Conservation (phyloP, 345 rosid genomes). For the Acer campestre region DNA sequence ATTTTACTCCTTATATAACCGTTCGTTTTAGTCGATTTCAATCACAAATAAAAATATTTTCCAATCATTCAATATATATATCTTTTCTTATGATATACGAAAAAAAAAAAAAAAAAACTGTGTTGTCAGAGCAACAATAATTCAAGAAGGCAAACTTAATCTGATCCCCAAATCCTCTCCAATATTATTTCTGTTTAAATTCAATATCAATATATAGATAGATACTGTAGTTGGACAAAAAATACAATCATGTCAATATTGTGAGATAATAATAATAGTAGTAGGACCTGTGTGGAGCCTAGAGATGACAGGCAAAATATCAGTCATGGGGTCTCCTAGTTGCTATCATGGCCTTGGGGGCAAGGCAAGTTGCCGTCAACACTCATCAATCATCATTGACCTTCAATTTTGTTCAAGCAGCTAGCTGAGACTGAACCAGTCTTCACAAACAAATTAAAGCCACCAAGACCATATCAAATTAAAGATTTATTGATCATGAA, state of each 20-base stretch:
- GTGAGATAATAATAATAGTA: background rate
- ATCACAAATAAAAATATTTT: no score
- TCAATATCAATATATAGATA: background rate
- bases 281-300: conserved; percentile 3
- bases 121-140: no score
- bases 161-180: background rate
- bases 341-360: conserved; percentile 29
- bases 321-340: conserved; percentile 25
- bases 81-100: background rate
- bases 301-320: conserved; percentile 12
- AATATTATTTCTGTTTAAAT: background rate
- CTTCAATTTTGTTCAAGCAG: background rate
- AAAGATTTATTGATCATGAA: background rate
- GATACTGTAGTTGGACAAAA: no score
- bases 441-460: background rate
- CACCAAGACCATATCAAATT: background rate
- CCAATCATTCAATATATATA: background rate
- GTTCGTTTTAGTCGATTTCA: background rate
- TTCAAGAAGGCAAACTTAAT: no score
- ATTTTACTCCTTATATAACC: background rate
- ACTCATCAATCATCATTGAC: background rate
- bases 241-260: background rate
- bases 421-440: background rate
- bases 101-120: no score
- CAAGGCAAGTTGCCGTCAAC: conserved; percentile 24